Percentiles rank a stretch among this genome's conserved stretches.
Conservation (phyloP, 306 rosid species). For the Abrus precatorius region DNA sequence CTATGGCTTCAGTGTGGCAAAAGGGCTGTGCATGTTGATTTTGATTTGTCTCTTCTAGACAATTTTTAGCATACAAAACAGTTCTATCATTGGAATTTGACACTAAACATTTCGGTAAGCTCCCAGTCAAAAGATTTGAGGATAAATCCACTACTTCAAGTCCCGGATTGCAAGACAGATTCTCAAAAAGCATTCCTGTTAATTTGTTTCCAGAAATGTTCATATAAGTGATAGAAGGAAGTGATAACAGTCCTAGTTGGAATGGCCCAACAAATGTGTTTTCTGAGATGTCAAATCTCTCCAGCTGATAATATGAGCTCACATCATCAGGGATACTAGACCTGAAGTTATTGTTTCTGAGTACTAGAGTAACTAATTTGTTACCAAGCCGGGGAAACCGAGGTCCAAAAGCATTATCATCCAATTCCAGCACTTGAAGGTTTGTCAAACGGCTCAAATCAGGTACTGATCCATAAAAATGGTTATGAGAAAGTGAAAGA, state of each 20-base stretch:
- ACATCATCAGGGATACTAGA: conserved; percentile 73
- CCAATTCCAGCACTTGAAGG: conserved; percentile 91
- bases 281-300: conserved; percentile 68
- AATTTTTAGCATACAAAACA: conserved; percentile 65
- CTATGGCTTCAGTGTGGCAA: conserved; percentile 88
- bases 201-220: conserved; percentile 79
- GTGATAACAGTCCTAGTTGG: conserved; percentile 67
- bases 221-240: conserved; percentile 77
- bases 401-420: conserved; percentile 82
- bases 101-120: conserved; percentile 68
- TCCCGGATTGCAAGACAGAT: conserved; percentile 68
- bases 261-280: conserved; percentile 85
- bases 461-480: conserved; percentile 76
- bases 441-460: conserved; percentile 73
- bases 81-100: conserved; percentile 56
- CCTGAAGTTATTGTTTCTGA: conserved; percentile 83
- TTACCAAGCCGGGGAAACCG: conserved; percentile 77
- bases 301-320: conserved; percentile 71
- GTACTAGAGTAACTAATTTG: conserved; percentile 74
- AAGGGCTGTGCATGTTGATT: conserved; percentile 65
- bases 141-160: conserved; percentile 81
- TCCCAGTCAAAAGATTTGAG: conserved; percentile 86
- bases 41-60: conserved; percentile 65
- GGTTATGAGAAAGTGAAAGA: conserved; percentile 78
- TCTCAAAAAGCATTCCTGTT: conserved; percentile 82